A percentile compares a stretch with the other conserved stretches of the same genome.
Conservation (phyloP, 148 eudicot genomes). For the Bassia scoparia region DNA sequence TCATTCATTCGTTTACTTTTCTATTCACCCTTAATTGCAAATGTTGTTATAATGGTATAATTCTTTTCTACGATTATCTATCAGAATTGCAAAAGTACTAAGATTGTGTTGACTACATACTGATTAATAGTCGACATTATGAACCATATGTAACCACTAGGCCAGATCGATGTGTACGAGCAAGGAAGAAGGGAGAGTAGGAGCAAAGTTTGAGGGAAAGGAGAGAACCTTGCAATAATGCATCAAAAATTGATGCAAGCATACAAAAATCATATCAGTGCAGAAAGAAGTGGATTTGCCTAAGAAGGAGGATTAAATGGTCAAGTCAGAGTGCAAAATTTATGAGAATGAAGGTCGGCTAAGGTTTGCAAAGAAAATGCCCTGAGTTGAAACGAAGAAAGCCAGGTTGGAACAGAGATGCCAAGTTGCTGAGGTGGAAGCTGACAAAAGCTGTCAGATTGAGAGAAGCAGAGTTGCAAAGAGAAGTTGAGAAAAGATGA, state of each 20-base stretch:
- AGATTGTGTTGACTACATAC: too few species aligned
- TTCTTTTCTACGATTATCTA: too few species aligned
- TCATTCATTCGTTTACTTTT: too few species aligned
- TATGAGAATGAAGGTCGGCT: conserved; percentile 44
- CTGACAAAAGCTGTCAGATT: conserved; percentile 41
- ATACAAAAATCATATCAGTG: conserved; percentile 40
- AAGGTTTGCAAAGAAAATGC: conserved; percentile 43
- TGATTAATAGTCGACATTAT: background rate
- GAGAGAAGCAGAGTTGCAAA: conserved; percentile 49
- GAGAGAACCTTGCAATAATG: conserved; percentile 45
- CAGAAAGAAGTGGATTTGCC: conserved; percentile 42
- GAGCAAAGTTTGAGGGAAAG: conserved; percentile 39
- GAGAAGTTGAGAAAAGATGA: conserved; percentile 45
- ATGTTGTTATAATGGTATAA: too few species aligned
- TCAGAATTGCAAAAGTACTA: too few species aligned
- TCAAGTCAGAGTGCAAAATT: conserved; percentile 39
- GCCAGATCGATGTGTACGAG: conserved; percentile 49
- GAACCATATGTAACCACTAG: conserved; percentile 4
- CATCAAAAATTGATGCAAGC: conserved; percentile 48
- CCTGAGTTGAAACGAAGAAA: conserved; percentile 35
- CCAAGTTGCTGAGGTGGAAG: conserved; percentile 55
- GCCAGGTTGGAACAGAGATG: conserved; percentile 42
- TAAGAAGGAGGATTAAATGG: conserved; percentile 42
- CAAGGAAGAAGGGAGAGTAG: conserved; percentile 50
- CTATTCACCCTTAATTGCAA: too few species aligned